phyloP scores from a whole-genome alignment of 148 eudicot genomes.

The Chenopodium quinoa region DNA sequence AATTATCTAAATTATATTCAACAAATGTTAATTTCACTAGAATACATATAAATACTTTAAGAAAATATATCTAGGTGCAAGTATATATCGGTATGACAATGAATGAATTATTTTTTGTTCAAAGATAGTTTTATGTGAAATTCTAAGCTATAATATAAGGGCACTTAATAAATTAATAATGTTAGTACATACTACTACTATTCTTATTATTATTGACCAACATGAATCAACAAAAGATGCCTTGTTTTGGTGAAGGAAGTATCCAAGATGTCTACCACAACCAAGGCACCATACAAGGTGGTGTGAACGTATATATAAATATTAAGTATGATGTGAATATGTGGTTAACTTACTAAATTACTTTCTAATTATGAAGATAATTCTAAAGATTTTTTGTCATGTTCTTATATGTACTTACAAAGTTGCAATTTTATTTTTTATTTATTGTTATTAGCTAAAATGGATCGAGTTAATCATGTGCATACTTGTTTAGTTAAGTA shows the following conservation, averaged over 20 bases:
- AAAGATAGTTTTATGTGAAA: conserved; percentile 10
- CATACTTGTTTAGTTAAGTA: too few relatives aligned
- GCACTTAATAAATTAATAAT: not conserved
- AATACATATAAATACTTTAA: too few relatives aligned
- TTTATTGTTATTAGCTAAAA: not conserved
- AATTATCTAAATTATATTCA: too few relatives aligned
- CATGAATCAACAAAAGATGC: conserved; percentile 23
- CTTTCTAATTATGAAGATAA: too few relatives aligned
- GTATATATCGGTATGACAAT: too few relatives aligned
- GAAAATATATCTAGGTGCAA: too few relatives aligned
- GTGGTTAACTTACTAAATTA: not conserved
- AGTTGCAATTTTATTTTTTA: too few relatives aligned
- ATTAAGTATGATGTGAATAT: too few relatives aligned
- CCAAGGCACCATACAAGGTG: conserved; percentile 6
- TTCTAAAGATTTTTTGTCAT: not conserved
- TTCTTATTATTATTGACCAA: conserved; percentile 1
- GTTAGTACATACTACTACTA: not conserved
- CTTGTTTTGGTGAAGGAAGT: conserved; percentile 20
- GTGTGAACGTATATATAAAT: not conserved
- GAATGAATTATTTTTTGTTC: not conserved
- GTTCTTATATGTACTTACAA: not conserved
- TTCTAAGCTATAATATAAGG: not conserved
- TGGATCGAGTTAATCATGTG: too few relatives aligned
- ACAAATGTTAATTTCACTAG: too few relatives aligned
- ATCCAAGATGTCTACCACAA: conserved; percentile 13